Evolutionary conservation across 805 yeast genomes (phyloP), one percentile per base, ranked within the genome.

Genomic region (Pachysolen tannophilus): DNA sequence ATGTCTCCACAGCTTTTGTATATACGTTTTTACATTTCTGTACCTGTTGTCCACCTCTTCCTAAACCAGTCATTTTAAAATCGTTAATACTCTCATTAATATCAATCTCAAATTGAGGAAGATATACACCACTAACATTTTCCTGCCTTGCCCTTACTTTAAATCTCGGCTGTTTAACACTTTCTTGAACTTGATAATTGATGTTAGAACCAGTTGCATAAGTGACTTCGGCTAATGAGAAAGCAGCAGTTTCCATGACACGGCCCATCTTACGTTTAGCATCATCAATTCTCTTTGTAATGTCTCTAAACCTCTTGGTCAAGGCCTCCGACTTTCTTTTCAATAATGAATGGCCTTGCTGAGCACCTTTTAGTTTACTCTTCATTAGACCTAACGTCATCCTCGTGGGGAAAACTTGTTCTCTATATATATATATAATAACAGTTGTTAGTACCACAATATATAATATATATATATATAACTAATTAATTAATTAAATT

Each of bases 11-110:
- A 10, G 96, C 95, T 52, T 80, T 84, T 25, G 96, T 80, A 60
- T 92, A 92, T 17, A 92, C 95, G 45, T 75, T 74, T 60, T 88
- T 87, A 38, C 97, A 97, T 59, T 81, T 82, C 60, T 84, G 95
- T 36, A 90, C 94, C 58, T 90, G 97, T 61, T 90, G 97, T 44
- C 98, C 97, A 61, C 98, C 98, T 58, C 97, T 75, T 34, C 98
- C 98, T 46, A 90, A 69, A 48, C 98, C 98, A 5, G 97, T 90
- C 75, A 90, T 68, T 58, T 85, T 85, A 69, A 90, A 90, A 54
- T 92, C 98, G 52, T 90, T 90, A 55, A 85, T 83, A 8, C 77
- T 75, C 43, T 83, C 86, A 52, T 87, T 83, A 41, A 86, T 75
- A 46, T 72, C 81, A 19, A 88, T 75, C 50, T 88, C 96, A 48